These are phyloP conservation scores for Saccharomyces hybrid DNA, from an alignment of 1,139 yeast genomes.

Conservation along the genomic window DNA sequence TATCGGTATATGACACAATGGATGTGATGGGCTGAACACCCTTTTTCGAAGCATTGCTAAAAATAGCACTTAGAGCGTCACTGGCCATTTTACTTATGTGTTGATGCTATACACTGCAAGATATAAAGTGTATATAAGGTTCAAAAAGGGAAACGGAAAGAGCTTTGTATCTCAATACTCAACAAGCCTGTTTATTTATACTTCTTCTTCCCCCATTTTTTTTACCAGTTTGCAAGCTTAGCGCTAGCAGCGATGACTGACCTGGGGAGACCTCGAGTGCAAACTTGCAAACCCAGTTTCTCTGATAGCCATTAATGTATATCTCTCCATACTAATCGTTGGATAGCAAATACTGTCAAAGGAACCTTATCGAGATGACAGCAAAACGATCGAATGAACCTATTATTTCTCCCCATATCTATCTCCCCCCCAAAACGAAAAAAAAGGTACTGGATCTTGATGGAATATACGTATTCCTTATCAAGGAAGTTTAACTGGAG, in stretches of 20 bases:
- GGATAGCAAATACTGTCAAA: not conserved
- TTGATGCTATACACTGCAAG: not conserved
- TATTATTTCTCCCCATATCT: not conserved
- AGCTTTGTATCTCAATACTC: not conserved
- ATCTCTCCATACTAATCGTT: not conserved
- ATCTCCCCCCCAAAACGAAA: not conserved
- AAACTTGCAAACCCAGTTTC: not conserved
- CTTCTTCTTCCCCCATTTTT: not conserved
- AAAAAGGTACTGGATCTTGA: not conserved
- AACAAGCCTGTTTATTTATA: not conserved
- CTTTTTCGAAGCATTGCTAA: conserved; percentile 5
- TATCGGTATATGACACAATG: conserved; percentile 3
- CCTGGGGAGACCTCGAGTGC: not conserved
- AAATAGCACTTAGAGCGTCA: conserved; percentile 9
- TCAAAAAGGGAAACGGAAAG: not conserved
- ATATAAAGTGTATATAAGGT: not conserved
- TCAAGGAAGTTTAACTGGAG: not conserved
- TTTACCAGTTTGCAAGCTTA: not conserved
- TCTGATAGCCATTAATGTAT: not conserved
- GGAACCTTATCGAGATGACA: not conserved
- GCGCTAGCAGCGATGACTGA: not conserved
- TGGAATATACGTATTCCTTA: not conserved
- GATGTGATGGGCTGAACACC: conserved; percentile 6
- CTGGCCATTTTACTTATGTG: not conserved
- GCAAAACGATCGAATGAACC: not conserved